A percentile compares a stretch with the other conserved stretches of the same genome.
Conservation (phyloP, 1,284 basidiomycete genomes). For the Abortiporus biennis region DNA sequence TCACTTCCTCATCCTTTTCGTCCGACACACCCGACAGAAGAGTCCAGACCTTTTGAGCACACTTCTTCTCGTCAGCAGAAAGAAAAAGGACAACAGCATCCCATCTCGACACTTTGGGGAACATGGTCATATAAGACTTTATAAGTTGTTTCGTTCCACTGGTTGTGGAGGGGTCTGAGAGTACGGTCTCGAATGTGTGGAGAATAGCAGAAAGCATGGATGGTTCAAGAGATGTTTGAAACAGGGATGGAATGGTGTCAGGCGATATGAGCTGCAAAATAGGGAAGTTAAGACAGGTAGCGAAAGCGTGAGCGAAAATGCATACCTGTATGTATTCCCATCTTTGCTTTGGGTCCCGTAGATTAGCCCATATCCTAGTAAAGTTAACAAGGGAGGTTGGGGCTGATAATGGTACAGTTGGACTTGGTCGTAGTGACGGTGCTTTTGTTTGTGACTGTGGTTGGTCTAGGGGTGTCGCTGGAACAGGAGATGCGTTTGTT, state of each 20-base stretch:
- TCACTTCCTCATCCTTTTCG: conserved; percentile 11
- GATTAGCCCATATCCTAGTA: conserved; percentile 42
- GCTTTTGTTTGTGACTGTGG: too few species aligned
- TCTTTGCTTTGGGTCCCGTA: conserved; percentile 30
- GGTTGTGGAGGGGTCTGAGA: conserved; percentile 19
- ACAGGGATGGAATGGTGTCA: conserved; percentile 46
- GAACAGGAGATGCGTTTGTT: conserved; percentile 9
- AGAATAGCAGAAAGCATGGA: conserved; percentile 51
- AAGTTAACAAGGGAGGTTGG: conserved; percentile 56
- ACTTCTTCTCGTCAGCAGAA: conserved; percentile 39
- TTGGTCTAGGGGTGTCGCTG: too few species aligned
- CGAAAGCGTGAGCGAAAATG: background rate
- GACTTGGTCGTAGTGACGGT: too few species aligned
- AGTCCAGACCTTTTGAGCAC: conserved; percentile 22
- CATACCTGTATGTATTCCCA: conserved; percentile 52
- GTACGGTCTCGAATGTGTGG: conserved; percentile 35
- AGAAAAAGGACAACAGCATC: conserved; percentile 58
- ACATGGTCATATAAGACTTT: conserved; percentile 42
- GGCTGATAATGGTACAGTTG: conserved; percentile 14
- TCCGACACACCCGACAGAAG: conserved; percentile 9
- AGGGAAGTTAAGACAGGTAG: background rate
- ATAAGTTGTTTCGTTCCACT: conserved; percentile 20
- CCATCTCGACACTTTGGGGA: conserved; percentile 54
- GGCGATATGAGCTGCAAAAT: conserved; percentile 44
- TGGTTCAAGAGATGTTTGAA: conserved; percentile 63